Evolutionary conservation across 768 basidiomycete genomes (phyloP).

Genomic region (Boletellus sp.): DNA sequence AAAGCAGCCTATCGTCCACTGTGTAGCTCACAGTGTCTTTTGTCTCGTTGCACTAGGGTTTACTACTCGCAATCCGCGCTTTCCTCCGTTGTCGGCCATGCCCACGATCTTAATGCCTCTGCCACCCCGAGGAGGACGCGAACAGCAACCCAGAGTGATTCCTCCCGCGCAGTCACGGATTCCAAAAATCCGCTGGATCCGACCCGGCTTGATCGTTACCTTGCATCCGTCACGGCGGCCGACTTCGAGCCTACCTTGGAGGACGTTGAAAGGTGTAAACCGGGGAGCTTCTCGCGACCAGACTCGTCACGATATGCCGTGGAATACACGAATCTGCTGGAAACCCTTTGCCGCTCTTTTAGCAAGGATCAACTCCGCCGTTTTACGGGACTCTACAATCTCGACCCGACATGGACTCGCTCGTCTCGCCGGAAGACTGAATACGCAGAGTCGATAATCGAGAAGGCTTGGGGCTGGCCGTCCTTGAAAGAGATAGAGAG

Average conservation of each 20-base stretch:
- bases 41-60: constrained; percentile 13
- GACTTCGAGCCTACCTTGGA: constrained; percentile 48
- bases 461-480: constrained; percentile 68
- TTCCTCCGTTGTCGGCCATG: constrained; percentile 5
- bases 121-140: neutral
- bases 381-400: constrained; percentile 48
- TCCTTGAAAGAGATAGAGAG: constrained; percentile 51
- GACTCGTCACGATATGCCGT: constrained; percentile 45
- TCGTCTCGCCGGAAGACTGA: constrained; percentile 37
- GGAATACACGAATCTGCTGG: constrained; percentile 51
- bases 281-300: constrained; percentile 37
- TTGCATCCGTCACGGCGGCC: constrained; percentile 48
- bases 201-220: constrained; percentile 51
- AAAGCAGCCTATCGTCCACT: constrained; percentile 15
- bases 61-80: constrained; percentile 27
- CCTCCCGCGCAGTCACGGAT: constrained; percentile 1
- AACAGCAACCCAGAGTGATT: constrained; percentile 1
- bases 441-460: constrained; percentile 52
- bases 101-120: constrained; percentile 7
- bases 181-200: constrained; percentile 34
- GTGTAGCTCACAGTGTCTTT: constrained; percentile 12
- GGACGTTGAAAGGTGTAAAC: constrained; percentile 60
- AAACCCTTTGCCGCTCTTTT: constrained; percentile 58
- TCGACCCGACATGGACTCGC: constrained; percentile 35
- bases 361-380: constrained; percentile 55